Evolutionary conservation across 139 green algal genomes (phyloP).

Genomic region (Closterium sp.): DNA sequence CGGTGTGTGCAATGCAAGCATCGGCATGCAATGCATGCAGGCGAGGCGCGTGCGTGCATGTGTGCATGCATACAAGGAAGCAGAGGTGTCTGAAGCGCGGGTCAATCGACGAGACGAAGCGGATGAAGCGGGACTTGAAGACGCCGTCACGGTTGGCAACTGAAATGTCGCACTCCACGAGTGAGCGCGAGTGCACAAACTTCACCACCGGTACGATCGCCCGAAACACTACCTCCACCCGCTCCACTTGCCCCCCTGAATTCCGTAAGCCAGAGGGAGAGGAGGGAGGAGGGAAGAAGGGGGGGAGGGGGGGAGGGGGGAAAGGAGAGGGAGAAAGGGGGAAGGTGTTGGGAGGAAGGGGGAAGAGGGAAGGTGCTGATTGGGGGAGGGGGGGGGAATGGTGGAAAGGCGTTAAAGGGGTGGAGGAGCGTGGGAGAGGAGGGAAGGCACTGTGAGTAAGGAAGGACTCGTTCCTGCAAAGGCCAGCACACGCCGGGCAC

Average conservation of each 20-base stretch:
- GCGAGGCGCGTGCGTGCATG: neutral
- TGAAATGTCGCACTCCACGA: neutral
- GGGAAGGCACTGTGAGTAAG: neutral
- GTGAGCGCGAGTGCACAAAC: conserved; percentile 1
- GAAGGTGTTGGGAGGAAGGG: neutral
- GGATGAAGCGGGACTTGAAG: conserved; percentile 1
- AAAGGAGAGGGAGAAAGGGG: neutral
- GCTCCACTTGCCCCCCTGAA: neutral
- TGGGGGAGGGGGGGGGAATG: neutral
- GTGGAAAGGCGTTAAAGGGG: neutral
- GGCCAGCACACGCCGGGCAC: no score
- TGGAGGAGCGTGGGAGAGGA: neutral
- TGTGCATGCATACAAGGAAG: neutral
- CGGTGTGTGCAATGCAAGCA: no score
- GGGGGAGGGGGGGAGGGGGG: no score
- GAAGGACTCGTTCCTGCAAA: no score
- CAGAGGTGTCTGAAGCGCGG: conserved; percentile 2
- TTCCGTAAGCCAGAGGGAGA: neutral
- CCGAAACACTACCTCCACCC: neutral
- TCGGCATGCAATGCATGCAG: neutral
- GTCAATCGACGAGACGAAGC: neutral
- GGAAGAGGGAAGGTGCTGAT: neutral
- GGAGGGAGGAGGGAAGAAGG: no score
- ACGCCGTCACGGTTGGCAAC: neutral
- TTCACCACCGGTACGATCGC: neutral